Conservation (phyloP, 2,329 filamentous ascomycete genomes). For the Colletotrichum sp. region DNA sequence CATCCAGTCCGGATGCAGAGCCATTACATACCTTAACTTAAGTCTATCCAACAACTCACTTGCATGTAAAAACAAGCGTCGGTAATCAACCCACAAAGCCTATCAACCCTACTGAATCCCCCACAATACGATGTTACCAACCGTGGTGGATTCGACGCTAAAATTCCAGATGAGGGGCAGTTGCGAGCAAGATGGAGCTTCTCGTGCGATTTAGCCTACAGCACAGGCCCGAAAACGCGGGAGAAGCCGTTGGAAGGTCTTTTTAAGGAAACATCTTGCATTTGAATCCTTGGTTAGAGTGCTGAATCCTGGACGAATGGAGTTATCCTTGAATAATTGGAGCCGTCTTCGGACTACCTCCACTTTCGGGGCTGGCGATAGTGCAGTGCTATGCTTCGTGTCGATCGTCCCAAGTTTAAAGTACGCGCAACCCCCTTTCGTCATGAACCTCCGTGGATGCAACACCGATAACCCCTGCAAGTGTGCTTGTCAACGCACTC, state of each 20-base stretch:
- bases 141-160: not conserved
- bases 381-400: not conserved
- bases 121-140: not conserved
- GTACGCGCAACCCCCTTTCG: not conserved
- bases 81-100: not conserved
- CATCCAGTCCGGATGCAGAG: not conserved
- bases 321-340: not conserved
- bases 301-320: not conserved
- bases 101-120: not conserved
- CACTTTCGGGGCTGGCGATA: not conserved
- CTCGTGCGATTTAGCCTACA: not conserved
- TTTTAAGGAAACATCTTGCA: not conserved
- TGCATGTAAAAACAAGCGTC: not conserved
- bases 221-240: not conserved
- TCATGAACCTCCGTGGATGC: not conserved
- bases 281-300: not conserved
- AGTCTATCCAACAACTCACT: not conserved
- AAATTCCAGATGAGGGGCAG: not conserved
- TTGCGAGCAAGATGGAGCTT: not conserved
- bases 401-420: not conserved
- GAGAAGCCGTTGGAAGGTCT: not conserved
- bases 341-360: not conserved
- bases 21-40: not conserved
- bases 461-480: not conserved
- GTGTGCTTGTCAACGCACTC: not conserved